These are phyloP conservation scores for Daldinia bambusicola DNA, from an alignment of 495 filamentous ascomycete species.

Conservation along the genomic window DNA sequence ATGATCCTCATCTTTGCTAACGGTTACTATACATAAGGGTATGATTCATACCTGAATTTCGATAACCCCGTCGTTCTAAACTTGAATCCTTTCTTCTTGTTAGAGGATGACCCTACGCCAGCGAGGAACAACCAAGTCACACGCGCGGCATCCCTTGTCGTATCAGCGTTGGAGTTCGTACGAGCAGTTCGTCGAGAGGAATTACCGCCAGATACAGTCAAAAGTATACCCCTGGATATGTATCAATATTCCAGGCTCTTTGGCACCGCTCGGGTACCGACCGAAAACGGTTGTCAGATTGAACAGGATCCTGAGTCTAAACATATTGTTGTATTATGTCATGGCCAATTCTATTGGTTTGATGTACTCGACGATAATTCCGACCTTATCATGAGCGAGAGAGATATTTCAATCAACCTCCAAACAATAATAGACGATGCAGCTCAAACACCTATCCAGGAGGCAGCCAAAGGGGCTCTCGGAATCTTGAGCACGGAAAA, in stretches of 20 bases:
- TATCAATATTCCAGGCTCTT: constrained; percentile 97
- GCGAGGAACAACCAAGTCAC: constrained; percentile 96
- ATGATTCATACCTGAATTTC: constrained; percentile 97
- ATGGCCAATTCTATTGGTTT: constrained; percentile 99
- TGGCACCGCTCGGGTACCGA: constrained; percentile 93
- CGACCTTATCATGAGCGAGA: constrained; percentile 97
- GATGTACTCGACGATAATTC: constrained; percentile 95
- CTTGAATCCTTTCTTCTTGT: constrained; percentile 95
- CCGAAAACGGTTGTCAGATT: constrained; percentile 95
- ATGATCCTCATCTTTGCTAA: constrained; percentile 15
- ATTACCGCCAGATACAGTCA: constrained; percentile 86
- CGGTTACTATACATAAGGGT: constrained; percentile 69
- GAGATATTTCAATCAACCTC: constrained; percentile 90
- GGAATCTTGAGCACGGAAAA: constrained; percentile 97
- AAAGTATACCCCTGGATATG: constrained; percentile 89
- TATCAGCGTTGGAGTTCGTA: constrained; percentile 92
- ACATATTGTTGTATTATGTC: constrained; percentile 93
- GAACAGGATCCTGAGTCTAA: constrained; percentile 88
- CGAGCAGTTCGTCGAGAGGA: constrained; percentile 93
- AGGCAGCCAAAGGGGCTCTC: constrained; percentile 91
- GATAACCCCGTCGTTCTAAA: constrained; percentile 98
- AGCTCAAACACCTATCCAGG: constrained; percentile 85
- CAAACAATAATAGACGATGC: constrained; percentile 94
- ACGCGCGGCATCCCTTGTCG: constrained; percentile 87
- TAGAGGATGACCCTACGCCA: constrained; percentile 97